Conservation (phyloP, 805 yeast genomes). For the Ogataea populi-albae region DNA sequence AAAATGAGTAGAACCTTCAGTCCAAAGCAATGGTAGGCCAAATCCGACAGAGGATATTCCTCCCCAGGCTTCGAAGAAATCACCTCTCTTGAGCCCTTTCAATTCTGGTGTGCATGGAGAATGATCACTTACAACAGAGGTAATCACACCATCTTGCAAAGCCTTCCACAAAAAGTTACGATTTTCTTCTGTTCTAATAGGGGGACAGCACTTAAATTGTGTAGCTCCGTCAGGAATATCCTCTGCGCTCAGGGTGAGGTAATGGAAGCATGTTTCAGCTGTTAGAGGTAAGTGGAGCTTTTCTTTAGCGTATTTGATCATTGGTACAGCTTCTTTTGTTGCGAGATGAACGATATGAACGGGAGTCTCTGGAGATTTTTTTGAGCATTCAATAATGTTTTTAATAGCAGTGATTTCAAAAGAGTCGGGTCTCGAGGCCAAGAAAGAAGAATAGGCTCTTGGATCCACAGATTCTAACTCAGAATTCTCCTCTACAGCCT, state of each 20-base stretch:
- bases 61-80: conserved; percentile 93
- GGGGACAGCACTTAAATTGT: conserved; percentile 92
- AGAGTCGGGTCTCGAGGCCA: conserved; percentile 83
- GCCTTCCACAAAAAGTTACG: conserved; percentile 77
- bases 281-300: conserved; percentile 57
- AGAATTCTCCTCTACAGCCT: conserved; percentile 16
- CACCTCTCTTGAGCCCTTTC: conserved; percentile 78
- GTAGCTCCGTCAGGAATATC: conserved; percentile 74
- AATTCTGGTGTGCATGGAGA: conserved; percentile 94
- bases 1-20: conserved; percentile 55
- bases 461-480: conserved; percentile 52
- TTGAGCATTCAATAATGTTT: conserved; percentile 63
- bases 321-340: conserved; percentile 76
- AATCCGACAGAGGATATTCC: conserved; percentile 93
- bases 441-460: conserved; percentile 63
- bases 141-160: conserved; percentile 57
- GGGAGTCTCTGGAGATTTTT: conserved; percentile 55
- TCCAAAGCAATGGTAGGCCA: conserved; percentile 78
- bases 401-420: conserved; percentile 84
- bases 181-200: conserved; percentile 76
- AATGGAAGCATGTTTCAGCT: conserved; percentile 95
- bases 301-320: conserved; percentile 60
- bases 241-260: conserved; percentile 75
- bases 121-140: conserved; percentile 91
- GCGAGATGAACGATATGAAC: conserved; percentile 91